Evolutionary conservation across 2,329 filamentous ascomycete species (phyloP), one percentile per base, ranked within the genome.

Genomic region (Sordariomycetes sp.): DNA sequence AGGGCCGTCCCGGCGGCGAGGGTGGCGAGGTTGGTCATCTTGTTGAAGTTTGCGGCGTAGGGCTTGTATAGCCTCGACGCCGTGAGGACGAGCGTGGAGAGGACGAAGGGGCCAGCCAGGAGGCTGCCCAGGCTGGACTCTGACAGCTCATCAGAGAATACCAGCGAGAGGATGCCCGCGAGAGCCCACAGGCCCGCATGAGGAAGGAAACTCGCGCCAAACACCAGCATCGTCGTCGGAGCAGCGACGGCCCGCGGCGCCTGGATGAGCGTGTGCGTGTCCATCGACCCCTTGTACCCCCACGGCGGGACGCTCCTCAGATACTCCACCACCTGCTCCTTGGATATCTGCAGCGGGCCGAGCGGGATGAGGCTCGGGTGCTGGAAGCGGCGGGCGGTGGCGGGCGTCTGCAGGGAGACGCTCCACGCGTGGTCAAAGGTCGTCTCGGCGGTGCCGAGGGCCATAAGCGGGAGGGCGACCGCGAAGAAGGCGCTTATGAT

Each of bases 391-490:
- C 61, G 60, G 61, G 64, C 60, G 25, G 63, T 58, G 54, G 40
- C 51, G 35, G 62, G 59, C 24, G 64, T 59, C 43, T 64, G 54
- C 8, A 63, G n/a, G 52, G 60, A 59, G 6, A 62, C 61, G 50
- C 57, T 66, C 55, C 61, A 68, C 14, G 72, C 66, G 8, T 79
- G 75, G 60, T 78, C 72, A 63, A 77, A 83, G 2, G 72, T 68
- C 0, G 80, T 81, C 67, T 85, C 81, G 1, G 80, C 79, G 0
- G 72, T 72, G 4, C 71, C 75, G 2, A 83, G 64, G 22, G 74
- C 67, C 2, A 83, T 62, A 4, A 81, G 67, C 0, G 79, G 67
- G 3, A 81, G 67, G 2, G 77, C 73, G 25, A 78, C 52, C 5
- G 74, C 67, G 58, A 79, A 71, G 60, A 83, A 76, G 50, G 71